Evolutionary conservation across 768 basidiomycete genomes (phyloP).

Genomic region (Favolaschia claudopus): DNA sequence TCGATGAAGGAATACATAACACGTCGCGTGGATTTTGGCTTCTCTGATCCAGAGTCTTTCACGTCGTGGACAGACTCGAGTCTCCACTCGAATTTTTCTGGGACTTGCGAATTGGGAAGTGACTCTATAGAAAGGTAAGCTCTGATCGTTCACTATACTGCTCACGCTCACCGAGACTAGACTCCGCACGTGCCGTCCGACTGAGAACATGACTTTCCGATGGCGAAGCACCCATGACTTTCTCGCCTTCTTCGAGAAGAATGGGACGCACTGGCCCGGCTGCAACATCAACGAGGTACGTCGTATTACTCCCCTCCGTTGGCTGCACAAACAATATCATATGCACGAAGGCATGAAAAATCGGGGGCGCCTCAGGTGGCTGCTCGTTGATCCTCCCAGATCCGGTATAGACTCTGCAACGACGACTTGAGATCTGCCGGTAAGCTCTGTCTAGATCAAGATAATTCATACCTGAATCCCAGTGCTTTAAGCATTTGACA

Average conservation of each 20-base stretch:
- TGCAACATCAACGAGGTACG: conserved; percentile 31
- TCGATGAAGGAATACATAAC: conserved; percentile 33
- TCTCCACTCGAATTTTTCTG: conserved; percentile 29
- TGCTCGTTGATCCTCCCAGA: conserved; percentile 28
- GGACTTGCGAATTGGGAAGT: not conserved
- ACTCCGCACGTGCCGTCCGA: conserved; percentile 19
- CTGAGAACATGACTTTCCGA: conserved; percentile 24
- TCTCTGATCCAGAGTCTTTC: not conserved
- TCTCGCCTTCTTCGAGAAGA: conserved; percentile 20
- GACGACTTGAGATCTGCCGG: too few relatives aligned
- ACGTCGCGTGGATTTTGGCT: conserved; percentile 12
- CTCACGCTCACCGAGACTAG: conserved; percentile 20
- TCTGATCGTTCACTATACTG: not conserved
- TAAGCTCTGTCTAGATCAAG: too few relatives aligned
- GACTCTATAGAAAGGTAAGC: conserved; percentile 2
- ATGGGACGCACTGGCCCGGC: conserved; percentile 26
- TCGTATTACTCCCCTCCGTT: conserved; percentile 20
- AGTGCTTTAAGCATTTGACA: conserved; percentile 21
- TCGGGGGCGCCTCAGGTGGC: not conserved
- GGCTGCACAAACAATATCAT: conserved; percentile 34
- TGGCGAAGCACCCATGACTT: conserved; percentile 26
- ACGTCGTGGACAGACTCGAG: conserved; percentile 12
- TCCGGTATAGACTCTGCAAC: conserved; percentile 24
- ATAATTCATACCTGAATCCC: conserved; percentile 16
- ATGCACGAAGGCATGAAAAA: conserved; percentile 28